Base-by-base conservation (phyloP, 23 red algal genomes). In the Gracilaria domingensis region DNA sequence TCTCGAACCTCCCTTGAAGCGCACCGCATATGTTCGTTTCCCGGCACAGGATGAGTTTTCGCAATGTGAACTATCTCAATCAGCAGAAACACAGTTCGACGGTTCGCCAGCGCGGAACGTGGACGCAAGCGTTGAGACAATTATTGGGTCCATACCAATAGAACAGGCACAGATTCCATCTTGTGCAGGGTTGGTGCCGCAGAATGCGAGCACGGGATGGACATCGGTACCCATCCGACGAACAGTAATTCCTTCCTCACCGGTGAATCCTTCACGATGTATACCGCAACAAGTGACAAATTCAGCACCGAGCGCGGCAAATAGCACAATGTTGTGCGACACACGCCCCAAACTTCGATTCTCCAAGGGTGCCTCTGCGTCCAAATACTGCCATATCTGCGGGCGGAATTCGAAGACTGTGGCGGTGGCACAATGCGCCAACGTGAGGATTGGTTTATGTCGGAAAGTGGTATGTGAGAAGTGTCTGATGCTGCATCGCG, bases 381-480 rank as follows among this genome's bases (percentile, higher is more conserved):
- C 74, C 16, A 66, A 81, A 17, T 90, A 81, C 8, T 90, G 86
- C 61, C 86, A 90, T 58, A 80, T 90, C 8, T 90, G 86, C 64
- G 86, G 74, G 26, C 49, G 86, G 4, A 61, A 72, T 34, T 80
- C 86, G 29, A 80, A 69, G 39, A 81, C 75, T 35, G 86, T 72
- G 12, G 12, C 57, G 39, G 69, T 90, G n/a, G 49, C 86, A 12
- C 54, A 66, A 54, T 90, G 86, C 74, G 73, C 86, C 26, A 90
- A 90, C 36, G 57, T 90, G 13, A 50, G 8, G 28, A 14, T 90
- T 0, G 86, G 86, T 26, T 38, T 90, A 6, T 90, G 86, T 35
- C 86, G 86, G 14, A 90, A 90, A 48, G 75, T 75, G 1, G 39
- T 90, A 16, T 90, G 86, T 38, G 75, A 90, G 26, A 80, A 81